Evolutionary conservation across 1,139 yeast species (phyloP).

Genomic region (Torulaspora globosa): DNA sequence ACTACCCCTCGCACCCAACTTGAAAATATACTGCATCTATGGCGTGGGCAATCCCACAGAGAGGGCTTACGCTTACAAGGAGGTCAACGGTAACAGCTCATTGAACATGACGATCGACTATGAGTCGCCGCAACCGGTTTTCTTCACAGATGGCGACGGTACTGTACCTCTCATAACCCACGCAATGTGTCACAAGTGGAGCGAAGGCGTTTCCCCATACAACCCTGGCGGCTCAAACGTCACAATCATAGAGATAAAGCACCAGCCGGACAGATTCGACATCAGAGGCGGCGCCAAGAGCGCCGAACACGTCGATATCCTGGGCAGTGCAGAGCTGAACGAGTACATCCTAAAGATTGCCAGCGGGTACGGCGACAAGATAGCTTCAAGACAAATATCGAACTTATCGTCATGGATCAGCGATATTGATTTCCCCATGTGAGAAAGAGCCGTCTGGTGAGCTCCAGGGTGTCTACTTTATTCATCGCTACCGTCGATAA

Average conservation of each 20-base stretch:
- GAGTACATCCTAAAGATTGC: slow-evolving; percentile 80
- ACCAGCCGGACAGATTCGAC: slow-evolving; percentile 90
- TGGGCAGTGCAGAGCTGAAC: slow-evolving; percentile 89
- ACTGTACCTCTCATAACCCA: slow-evolving; percentile 87
- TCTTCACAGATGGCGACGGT: slow-evolving; percentile 91
- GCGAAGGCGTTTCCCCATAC: slow-evolving; percentile 60
- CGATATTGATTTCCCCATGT: slow-evolving; percentile 38
- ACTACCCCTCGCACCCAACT: slow-evolving; percentile 87
- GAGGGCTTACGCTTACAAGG: slow-evolving; percentile 81
- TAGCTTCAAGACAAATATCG: slow-evolving; percentile 58
- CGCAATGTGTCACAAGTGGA: slow-evolving; percentile 80
- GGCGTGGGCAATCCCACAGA: slow-evolving; percentile 97
- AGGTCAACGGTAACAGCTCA: slow-evolving; percentile 48
- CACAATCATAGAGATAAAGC: slow-evolving; percentile 82
- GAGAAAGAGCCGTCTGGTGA: not conserved
- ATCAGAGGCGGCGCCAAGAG: slow-evolving; percentile 96
- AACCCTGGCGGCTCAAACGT: slow-evolving; percentile 77
- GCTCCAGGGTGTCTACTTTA: too few species aligned
- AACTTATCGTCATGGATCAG: slow-evolving; percentile 50
- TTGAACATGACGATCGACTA: slow-evolving; percentile 63
- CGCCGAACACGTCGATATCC: slow-evolving; percentile 94
- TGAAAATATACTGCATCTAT: slow-evolving; percentile 84
- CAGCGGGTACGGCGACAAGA: slow-evolving; percentile 67
- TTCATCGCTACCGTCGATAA: slow-evolving; percentile 1
- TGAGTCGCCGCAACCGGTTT: slow-evolving; percentile 61